Evolutionary conservation across 495 filamentous ascomycete genomes (phyloP), one percentile per base, ranked within the genome.

Genomic region (Glutinoglossum americanum): DNA sequence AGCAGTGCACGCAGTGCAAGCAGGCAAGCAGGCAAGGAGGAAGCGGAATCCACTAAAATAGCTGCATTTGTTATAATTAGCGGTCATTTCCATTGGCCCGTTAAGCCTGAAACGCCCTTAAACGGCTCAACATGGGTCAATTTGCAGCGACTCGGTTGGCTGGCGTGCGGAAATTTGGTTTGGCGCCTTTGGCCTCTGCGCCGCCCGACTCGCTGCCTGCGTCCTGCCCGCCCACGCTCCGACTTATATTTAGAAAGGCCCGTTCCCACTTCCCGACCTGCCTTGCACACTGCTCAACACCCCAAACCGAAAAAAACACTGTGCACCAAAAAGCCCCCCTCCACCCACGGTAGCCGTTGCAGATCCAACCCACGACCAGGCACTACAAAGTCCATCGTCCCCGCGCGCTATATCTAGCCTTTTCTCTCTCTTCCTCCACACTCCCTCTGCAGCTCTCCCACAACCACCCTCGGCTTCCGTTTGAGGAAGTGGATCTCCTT

Each of bases 231-330:
- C 37, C 37, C 37, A 53, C 47, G 28, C 41, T 21, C 41, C 11
- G 49, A 53, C 49, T 53, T 53, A 53, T 53, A 53, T 28, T 53
- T 53, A 53, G 49, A 53, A n/a, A 53, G 13, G 9, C 49, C 49
- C 23, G 49, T 53, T 53, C 49, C 47, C 47, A 49, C 47, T 27
- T 9, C 37, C 37, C n/a, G n/a, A 41, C 37, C 37, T 41, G 37
- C 37, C 37, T 17, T 41, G 37, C 37, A 47, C 17, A 47, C 17
- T 13, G 15, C 44, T 13, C 44, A 23, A 49, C 47, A 49, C 13
- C 47, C 41, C 41, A 21, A 10, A 45, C 41, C 17, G 21, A 21
- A 45, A 45, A 21, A 19, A 45, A 41, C 4, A n/a, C n/a, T n/a
- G n/a, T n/a, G n/a, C n/a, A n/a, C n/a, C n/a, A n/a, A n/a, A n/a